Evolutionary conservation across 1,284 basidiomycete species (phyloP).

Genomic region (Gomphus sp.): DNA sequence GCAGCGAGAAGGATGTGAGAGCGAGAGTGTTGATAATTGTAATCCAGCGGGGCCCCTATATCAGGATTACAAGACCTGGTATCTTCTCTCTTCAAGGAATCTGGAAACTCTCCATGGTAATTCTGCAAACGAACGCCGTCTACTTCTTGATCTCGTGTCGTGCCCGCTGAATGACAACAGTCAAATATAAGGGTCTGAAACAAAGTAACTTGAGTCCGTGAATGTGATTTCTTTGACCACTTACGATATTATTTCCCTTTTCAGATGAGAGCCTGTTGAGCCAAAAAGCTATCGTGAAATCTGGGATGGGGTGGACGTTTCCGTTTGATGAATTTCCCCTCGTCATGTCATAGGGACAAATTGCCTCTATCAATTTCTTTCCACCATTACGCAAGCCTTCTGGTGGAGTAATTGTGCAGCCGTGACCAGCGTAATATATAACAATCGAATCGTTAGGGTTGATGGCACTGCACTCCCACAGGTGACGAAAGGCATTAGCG

Average conservation of each 20-base stretch:
- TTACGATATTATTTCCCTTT: conserved; percentile 55
- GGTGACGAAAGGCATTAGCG: no score
- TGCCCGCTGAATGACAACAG: conserved; percentile 46
- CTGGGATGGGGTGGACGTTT: conserved; percentile 51
- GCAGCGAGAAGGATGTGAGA: conserved; percentile 49
- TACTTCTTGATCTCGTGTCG: conserved; percentile 16
- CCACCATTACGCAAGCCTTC: no score
- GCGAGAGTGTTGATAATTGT: conserved; percentile 31
- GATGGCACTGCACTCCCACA: no score
- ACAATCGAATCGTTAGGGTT: no score
- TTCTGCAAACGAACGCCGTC: conserved; percentile 44
- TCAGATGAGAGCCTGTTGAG: conserved; percentile 38
- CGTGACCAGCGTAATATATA: no score
- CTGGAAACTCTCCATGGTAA: conserved; percentile 30
- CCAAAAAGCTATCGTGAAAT: conserved; percentile 52
- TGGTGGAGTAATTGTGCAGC: no score
- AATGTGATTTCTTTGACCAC: conserved; percentile 2
- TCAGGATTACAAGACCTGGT: no score
- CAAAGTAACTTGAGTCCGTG: background rate
- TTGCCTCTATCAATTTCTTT: no score
- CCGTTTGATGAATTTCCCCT: conserved; percentile 33
- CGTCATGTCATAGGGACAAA: conserved; percentile 46
- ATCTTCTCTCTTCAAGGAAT: background rate
- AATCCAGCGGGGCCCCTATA: background rate
- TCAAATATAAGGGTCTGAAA: conserved; percentile 46